Evolutionary conservation across 345 rosid species (phyloP).

Genomic region (Syzygium aqueum): DNA sequence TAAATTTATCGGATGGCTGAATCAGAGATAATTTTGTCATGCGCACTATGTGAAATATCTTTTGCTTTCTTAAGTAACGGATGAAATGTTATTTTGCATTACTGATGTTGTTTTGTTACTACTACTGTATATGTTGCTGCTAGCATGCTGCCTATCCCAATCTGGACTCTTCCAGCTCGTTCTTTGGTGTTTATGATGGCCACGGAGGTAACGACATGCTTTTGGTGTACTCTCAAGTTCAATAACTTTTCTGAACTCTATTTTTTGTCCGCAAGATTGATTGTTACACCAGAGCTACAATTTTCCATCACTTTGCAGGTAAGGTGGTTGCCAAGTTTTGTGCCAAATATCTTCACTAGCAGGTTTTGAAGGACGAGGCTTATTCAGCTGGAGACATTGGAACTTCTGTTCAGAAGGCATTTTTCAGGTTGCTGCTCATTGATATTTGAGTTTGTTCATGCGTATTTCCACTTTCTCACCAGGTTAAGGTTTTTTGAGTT

Average conservation of each 20-base stretch:
- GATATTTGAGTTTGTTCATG: not conserved
- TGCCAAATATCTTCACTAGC: slow-evolving; percentile 83
- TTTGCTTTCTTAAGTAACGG: too few relatives aligned
- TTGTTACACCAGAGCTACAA: not conserved
- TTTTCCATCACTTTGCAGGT: slow-evolving; percentile 37
- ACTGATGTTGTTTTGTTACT: not conserved
- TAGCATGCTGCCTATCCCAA: slow-evolving; percentile 85
- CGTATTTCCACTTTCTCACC: not conserved
- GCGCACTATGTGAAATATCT: too few relatives aligned
- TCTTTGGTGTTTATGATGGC: slow-evolving; percentile 98
- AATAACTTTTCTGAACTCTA: not conserved
- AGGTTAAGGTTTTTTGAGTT: not conserved
- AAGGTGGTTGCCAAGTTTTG: slow-evolving; percentile 94
- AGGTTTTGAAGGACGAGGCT: slow-evolving; percentile 62
- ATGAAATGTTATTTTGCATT: not conserved
- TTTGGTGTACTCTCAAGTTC: not conserved
- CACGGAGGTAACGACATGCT: slow-evolving; percentile 70
- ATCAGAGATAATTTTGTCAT: too few relatives aligned
- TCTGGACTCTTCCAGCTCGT: slow-evolving; percentile 71
- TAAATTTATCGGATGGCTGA: too few relatives aligned
- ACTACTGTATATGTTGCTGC: slow-evolving; percentile 6
- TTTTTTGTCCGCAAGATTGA: not conserved
- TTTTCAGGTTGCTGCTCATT: slow-evolving; percentile 50
- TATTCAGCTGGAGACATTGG: slow-evolving; percentile 70
- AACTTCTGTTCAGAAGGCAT: slow-evolving; percentile 63